These are phyloP conservation scores for Biscogniauxia mediterranea DNA, from an alignment of 2,329 filamentous ascomycete genomes.

Conservation along the genomic window DNA sequence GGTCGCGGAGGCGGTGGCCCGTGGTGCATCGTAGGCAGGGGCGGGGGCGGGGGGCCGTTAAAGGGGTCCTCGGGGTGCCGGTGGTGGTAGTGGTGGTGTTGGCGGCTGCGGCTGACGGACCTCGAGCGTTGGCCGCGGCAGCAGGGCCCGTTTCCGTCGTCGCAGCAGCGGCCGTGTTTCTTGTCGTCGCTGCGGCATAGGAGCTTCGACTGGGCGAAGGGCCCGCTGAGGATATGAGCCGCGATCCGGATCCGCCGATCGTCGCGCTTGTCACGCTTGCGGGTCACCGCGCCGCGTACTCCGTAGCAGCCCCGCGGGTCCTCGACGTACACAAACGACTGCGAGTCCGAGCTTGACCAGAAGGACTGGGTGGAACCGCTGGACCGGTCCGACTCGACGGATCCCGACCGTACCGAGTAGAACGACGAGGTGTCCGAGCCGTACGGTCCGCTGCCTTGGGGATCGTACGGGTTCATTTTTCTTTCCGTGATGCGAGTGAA, in stretches of 20 bases:
- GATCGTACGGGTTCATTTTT: slow-evolving; percentile 20
- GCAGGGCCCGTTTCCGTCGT: slow-evolving; percentile 7
- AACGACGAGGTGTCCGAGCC: slow-evolving; percentile 25
- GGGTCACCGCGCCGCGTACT: slow-evolving; percentile 30
- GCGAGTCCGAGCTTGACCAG: slow-evolving; percentile 29
- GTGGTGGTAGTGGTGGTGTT: background rate
- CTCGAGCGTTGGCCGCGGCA: background rate
- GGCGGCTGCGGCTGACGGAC: background rate
- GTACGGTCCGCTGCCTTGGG: slow-evolving; percentile 8
- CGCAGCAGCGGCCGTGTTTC: slow-evolving; percentile 17
- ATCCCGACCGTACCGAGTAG: slow-evolving; percentile 18
- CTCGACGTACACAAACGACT: slow-evolving; percentile 30
- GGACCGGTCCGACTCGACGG: slow-evolving; percentile 9
- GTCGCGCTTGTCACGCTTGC: slow-evolving; percentile 24
- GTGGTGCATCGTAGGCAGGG: background rate
- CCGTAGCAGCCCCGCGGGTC: slow-evolving; percentile 24
- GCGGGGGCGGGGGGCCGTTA: background rate
- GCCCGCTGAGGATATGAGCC: slow-evolving; percentile 31
- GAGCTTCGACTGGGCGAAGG: slow-evolving; percentile 23
- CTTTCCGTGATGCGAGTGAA: background rate
- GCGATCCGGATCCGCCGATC: slow-evolving; percentile 25
- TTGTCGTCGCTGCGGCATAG: slow-evolving; percentile 12
- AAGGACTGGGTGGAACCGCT: slow-evolving; percentile 21
- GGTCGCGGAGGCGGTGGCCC: background rate
- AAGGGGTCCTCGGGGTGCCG: background rate